These are phyloP conservation scores for Nephelium lappaceum DNA, from an alignment of 345 rosid species.

Conservation along the genomic window DNA sequence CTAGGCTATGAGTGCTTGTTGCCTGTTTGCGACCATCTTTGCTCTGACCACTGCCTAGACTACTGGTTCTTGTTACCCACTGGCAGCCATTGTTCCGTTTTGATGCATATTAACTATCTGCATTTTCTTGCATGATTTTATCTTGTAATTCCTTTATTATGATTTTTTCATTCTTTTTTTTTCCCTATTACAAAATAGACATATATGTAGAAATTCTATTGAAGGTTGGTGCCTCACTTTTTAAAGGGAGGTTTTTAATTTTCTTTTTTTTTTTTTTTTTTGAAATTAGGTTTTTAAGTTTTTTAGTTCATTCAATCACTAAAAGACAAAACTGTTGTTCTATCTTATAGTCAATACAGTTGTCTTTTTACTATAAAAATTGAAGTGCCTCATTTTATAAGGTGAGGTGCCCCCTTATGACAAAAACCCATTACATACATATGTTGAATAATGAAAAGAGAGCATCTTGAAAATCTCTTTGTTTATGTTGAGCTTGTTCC, in stretches of 20 bases:
- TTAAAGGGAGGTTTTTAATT: not conserved
- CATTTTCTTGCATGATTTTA: not conserved
- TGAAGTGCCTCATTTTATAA: not conserved
- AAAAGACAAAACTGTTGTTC: not conserved
- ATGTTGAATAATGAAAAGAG: not conserved
- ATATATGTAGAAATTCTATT: not conserved
- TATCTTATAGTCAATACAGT: not conserved
- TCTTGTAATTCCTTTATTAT: not conserved
- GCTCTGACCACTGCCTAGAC: not conserved
- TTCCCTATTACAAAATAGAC: not conserved
- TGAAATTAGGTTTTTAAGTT: not conserved
- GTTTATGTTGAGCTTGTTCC: not conserved
- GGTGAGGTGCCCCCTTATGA: not conserved
- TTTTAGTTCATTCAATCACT: not conserved
- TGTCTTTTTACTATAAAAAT: not conserved
- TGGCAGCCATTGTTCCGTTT: not conserved
- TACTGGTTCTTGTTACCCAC: not conserved
- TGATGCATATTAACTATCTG: not conserved
- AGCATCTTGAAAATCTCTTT: not conserved
- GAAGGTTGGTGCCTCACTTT: not conserved
- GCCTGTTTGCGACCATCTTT: not conserved
- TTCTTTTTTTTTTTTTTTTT: no score
- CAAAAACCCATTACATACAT: not conserved
- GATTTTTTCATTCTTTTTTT: not conserved
- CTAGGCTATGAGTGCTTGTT: slow-evolving; percentile 5